Base-by-base conservation (phyloP, 495 filamentous ascomycete species). In the Copromyces sp. region DNA sequence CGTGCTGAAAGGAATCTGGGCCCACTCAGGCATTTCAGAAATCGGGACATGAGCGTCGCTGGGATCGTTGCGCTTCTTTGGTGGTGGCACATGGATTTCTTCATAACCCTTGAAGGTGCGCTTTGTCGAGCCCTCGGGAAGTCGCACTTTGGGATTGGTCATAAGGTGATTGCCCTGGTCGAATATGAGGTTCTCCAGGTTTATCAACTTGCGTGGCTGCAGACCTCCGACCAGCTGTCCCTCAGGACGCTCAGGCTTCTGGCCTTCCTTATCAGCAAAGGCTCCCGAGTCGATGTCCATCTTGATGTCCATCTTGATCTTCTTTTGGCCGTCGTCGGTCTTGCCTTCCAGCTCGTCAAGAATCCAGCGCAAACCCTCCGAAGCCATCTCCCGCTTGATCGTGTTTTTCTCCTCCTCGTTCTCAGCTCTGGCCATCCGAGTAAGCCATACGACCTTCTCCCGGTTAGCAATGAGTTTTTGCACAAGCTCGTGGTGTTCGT, bases 131-230 rank as follows among this genome's bases (percentile, higher is more conserved):
- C 96, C 95, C 77, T 97, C 92, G 1, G 95, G 95, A n/a, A 98
- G 87, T 74, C 92, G 93, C 68, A 98, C 94, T 80, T 92, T 97
- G 3, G 94, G 90, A 76, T 99, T 98, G 11, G 96, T 97, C 94
- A 98, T 98, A 20, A 98, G 86, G 83, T 99, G 95, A 76, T 97
- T 98, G 17, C 95, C 95, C 80, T 98, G 95, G 77, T 98, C 95
- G 80, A 99, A 99, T 39, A 97, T 87, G 24, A 99, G 89, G 75
- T 97, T 97, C 75, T 99, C 94, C 61, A 99, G 83, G 77, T 98
- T 98, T 83, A 98, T 94, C 17, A 92, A 82, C 77, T 91, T 91
- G 72, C 90, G 88, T 0, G 95, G 95, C 77, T 97, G 93, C 69
- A 98, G 84, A n/a, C 93, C 94, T 68, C 95, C 91, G 29, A 91